Base-by-base conservation (phyloP, 148 eudicot species). In the Cornus florida region DNA sequence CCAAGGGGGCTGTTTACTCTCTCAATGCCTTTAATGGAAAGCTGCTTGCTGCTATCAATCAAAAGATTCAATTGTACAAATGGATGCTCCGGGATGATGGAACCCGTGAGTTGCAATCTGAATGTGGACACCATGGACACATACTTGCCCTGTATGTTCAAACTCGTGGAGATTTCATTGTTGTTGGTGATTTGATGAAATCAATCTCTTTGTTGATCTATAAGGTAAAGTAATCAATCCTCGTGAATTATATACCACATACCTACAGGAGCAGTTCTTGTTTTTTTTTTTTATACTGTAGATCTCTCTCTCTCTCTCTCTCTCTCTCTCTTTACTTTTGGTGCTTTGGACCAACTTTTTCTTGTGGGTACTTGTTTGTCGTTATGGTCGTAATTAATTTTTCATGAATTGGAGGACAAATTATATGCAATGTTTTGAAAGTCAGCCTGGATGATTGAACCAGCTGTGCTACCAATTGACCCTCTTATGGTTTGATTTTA, bases 81-180 rank as follows among this genome's bases (percentile, higher is more conserved):
- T 95, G 99, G 99, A 90, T 92, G 95, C 98, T 89, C 74, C 95
- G 97, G 35, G 99, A 93, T 76, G 99, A 93, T 75, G 95, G 99
- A 59, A 89, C 91, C 64, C 99, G 86, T 48, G 97, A 95, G 77
- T 84, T 95, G 83, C 99, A 93, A 80, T 89, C 97, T 68, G 99
- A 95, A 80, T 95, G 99, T 81, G 99, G 97, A 65, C 99, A 95
- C 75, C 99, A 95, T 80, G 99, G 99, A 14, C 99, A 95, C 85
- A 93, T 93, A 80, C 97, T 95, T 81, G 99, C 99, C 59, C 85
- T 95, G 79, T 93, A 92, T 86, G 99, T 95, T 56, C 99, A 93
- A 84, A 95, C 98, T 64, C 92, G 97, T 77, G 99, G 99, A 17
- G 99, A 95, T 84, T 95, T 95, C 81, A 95, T 95, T 77, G 93